Percentiles rank a stretch among this genome's conserved stretches.
Conservation (phyloP, 352 stramenopile genomes). For the Pythium brassicae region DNA sequence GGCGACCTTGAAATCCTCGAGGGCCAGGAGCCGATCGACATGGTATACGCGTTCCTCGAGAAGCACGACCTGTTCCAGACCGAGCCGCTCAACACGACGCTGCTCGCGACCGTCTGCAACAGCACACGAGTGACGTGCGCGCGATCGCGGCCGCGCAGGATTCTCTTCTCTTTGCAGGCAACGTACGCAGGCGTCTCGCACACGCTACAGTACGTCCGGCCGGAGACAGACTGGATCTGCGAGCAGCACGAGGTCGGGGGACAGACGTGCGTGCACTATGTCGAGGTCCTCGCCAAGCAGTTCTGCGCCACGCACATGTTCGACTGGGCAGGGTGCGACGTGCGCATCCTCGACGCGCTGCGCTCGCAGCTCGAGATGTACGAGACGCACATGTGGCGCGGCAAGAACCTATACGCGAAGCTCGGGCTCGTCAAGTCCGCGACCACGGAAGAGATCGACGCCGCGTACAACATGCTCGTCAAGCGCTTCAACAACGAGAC, state of each 20-base stretch:
- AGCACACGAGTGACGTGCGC: conserved; percentile 58
- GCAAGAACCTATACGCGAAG: conserved; percentile 79
- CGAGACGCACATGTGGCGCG: conserved; percentile 71
- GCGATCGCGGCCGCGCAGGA: conserved; percentile 50
- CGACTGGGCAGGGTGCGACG: conserved; percentile 49
- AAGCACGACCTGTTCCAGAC: conserved; percentile 86
- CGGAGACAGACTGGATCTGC: conserved; percentile 76
- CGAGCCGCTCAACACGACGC: conserved; percentile 66
- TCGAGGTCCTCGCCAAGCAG: conserved; percentile 49
- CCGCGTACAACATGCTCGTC: conserved; percentile 74
- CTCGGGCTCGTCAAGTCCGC: conserved; percentile 71
- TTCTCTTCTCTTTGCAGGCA: conserved; percentile 75
- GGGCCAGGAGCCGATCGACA: conserved; percentile 72
- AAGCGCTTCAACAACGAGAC: conserved; percentile 86
- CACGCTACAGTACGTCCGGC: conserved; percentile 73
- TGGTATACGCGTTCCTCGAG: conserved; percentile 83
- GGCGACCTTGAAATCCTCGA: conserved; percentile 71
- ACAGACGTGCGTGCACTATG: conserved; percentile 70
- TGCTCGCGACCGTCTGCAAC: conserved; percentile 69
- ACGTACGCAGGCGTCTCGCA: conserved; percentile 67
- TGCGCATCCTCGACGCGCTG: conserved; percentile 60
- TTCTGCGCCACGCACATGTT: conserved; percentile 79
- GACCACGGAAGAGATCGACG: conserved; percentile 67
- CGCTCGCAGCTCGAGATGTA: conserved; percentile 58
- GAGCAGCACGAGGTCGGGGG: conserved; percentile 35